Evolutionary conservation across 2,329 filamentous ascomycete species (phyloP).

Genomic region (Penicillium fuscoglaucum): DNA sequence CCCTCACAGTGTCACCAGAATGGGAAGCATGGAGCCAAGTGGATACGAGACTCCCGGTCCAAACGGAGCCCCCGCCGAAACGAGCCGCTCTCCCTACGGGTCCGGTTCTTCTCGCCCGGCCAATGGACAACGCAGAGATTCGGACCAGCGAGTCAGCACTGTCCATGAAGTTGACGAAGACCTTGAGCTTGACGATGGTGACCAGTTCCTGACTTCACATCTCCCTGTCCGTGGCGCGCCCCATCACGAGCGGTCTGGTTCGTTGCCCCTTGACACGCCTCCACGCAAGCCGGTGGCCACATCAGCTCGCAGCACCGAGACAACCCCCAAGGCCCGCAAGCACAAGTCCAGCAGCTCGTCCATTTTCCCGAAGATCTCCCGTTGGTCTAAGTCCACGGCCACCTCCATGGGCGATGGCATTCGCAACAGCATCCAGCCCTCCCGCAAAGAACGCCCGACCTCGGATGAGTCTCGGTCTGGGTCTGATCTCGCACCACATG

Average conservation of each 20-base stretch:
- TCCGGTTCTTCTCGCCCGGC: conserved; percentile 54
- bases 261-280: conserved; percentile 48
- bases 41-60: conserved; percentile 81
- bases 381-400: conserved; percentile 95
- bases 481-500: conserved; percentile 67
- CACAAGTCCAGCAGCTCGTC: conserved; percentile 84
- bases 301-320: conserved; percentile 67
- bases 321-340: conserved; percentile 77
- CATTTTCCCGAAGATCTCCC: conserved; percentile 86
- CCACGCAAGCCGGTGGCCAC: conserved; percentile 44
- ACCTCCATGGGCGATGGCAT: conserved; percentile 81
- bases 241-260: conserved; percentile 43
- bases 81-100: conserved; percentile 71
- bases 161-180: conserved; percentile 78
- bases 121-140: conserved; percentile 54
- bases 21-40: conserved; percentile 65
- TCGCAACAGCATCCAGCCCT: conserved; percentile 59
- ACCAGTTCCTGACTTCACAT: conserved; percentile 56
- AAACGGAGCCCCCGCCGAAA: conserved; percentile 68
- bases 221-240: conserved; percentile 58
- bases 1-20: conserved; percentile 27
- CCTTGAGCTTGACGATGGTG: conserved; percentile 53
- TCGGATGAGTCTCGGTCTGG: conserved; percentile 71
- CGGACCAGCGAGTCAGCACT: conserved; percentile 83
- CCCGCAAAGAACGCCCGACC: conserved; percentile 62